These are phyloP conservation scores for Lactarius tabidus DNA, from an alignment of 768 basidiomycete species.

Conservation along the genomic window DNA sequence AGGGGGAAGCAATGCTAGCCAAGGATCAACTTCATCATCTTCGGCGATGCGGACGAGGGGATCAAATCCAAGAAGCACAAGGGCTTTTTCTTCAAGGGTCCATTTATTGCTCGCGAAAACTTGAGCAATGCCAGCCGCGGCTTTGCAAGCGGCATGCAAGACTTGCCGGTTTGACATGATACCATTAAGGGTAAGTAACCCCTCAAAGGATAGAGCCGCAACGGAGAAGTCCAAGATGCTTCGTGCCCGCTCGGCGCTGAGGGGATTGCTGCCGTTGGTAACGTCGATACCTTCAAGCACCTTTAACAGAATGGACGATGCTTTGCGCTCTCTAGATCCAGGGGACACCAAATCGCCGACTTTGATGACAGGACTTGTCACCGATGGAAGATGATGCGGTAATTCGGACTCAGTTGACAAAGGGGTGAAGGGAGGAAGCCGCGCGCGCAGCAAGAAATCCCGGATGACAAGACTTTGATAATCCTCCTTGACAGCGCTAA, in stretches of 20 bases:
- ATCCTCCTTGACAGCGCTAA: slow-evolving; percentile 57
- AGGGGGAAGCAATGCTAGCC: slow-evolving; percentile 49
- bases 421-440: slow-evolving; percentile 43
- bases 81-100: slow-evolving; percentile 57
- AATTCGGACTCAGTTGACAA: slow-evolving; percentile 15
- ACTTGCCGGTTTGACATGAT: slow-evolving; percentile 54
- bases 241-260: slow-evolving; percentile 61
- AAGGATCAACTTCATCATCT: slow-evolving; percentile 29
- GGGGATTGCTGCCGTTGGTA: slow-evolving; percentile 34
- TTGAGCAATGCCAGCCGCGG: slow-evolving; percentile 40
- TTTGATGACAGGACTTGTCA: not conserved
- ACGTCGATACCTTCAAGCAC: slow-evolving; percentile 52
- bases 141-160: slow-evolving; percentile 59
- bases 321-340: slow-evolving; percentile 53
- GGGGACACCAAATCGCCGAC: slow-evolving; percentile 43
- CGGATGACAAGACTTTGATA: slow-evolving; percentile 54
- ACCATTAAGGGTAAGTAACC: slow-evolving; percentile 60
- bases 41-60: slow-evolving; percentile 50
- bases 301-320: slow-evolving; percentile 61
- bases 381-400: not conserved
- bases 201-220: slow-evolving; percentile 64
- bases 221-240: slow-evolving; percentile 67
- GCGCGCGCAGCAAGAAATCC: slow-evolving; percentile 66
- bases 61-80: slow-evolving; percentile 63
- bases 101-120: slow-evolving; percentile 44